phyloP scores from a whole-genome alignment of 805 yeast genomes.

The Nakazawaea ernobii region DNA sequence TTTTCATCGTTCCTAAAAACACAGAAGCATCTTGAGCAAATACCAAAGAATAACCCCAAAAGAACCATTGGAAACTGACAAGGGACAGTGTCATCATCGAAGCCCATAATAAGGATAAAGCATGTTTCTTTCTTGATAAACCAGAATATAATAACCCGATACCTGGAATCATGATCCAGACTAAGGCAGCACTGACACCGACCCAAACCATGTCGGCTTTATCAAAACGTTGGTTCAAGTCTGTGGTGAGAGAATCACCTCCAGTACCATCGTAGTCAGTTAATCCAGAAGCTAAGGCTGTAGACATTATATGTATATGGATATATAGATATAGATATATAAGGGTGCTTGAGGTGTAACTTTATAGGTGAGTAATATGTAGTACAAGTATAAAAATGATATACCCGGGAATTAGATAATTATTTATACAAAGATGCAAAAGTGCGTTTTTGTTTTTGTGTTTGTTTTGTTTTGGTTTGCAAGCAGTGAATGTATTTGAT shows the following conservation, averaged over 20 bases:
- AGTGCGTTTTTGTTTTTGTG: too few relatives aligned
- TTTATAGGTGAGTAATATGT: too few relatives aligned
- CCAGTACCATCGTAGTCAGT: constrained; percentile 67
- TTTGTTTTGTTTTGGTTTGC: too few relatives aligned
- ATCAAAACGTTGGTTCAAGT: constrained; percentile 67
- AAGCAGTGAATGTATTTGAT: too few relatives aligned
- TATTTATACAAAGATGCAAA: too few relatives aligned
- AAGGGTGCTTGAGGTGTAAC: too few relatives aligned
- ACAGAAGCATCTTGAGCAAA: constrained; percentile 50
- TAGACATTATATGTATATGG: constrained; percentile 10
- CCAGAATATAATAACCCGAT: constrained; percentile 93
- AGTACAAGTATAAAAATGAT: too few relatives aligned
- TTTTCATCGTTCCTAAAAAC: constrained; percentile 76
- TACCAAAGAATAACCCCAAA: constrained; percentile 94
- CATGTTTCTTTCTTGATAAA: constrained; percentile 89
- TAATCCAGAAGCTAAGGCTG: constrained; percentile 29
- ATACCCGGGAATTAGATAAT: too few relatives aligned
- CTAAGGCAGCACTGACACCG: constrained; percentile 69
- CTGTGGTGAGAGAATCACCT: constrained; percentile 69
- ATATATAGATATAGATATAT: too few relatives aligned
- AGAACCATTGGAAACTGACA: constrained; percentile 92
- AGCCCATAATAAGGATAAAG: constrained; percentile 92
- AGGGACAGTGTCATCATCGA: constrained; percentile 83
- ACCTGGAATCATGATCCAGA: constrained; percentile 97
- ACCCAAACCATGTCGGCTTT: constrained; percentile 84